Evolutionary conservation across 2,329 filamentous ascomycete genomes (phyloP), one percentile per base, ranked within the genome.

Genomic region (Sporothrix euskadiensis): DNA sequence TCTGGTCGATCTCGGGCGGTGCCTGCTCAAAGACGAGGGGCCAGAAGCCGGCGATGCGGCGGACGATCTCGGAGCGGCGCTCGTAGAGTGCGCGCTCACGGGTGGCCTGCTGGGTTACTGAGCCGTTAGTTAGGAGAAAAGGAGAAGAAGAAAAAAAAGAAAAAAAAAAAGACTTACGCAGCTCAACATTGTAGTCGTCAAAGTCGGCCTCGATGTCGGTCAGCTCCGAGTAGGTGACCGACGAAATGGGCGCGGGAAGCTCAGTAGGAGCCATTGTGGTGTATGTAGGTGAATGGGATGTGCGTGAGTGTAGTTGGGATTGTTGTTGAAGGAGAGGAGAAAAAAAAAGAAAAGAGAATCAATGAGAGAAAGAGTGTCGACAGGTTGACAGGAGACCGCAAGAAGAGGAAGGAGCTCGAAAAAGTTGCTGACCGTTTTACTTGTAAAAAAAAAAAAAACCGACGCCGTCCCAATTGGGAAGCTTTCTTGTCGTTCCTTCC

Each of bases 21-120:
- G 92, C 90, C 83, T 94, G 91, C 85, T 97, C 93, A 81, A 98
- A 88, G 73, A 98, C 94, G 74, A 97, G 88, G n/a, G 93, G 87
- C 96, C 96, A 98, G 89, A 98, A 99, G 84, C 93, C 90, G 78
- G 90, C 88, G 80, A 98, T 94, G 79, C 90, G 86, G 76, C 88
- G 82, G 76, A 96, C 85, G 76, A 94, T 83, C 78, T 88, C 87
- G 77, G 88, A 86, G 80, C 95, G 93, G 83, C 92, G 92, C 78
- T 88, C 86, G 85, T 94, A 97, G 75, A 97, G 88, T 61, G 91
- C 87, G 75, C 86, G 85, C 79, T 89, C 88, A 78, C 94, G 86
- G 76, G 87, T 83, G 78, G 91, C 88, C 81, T 94, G 91, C 79
- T 91, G 47, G 22, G 73, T 72, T 47, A 75, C 73, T 74, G 16